A percentile compares a stretch with the other conserved stretches of the same genome.
Evolutionary conservation across 2,329 filamentous ascomycete genomes (phyloP).

Genomic region (Chaetomiaceae sp.): DNA sequence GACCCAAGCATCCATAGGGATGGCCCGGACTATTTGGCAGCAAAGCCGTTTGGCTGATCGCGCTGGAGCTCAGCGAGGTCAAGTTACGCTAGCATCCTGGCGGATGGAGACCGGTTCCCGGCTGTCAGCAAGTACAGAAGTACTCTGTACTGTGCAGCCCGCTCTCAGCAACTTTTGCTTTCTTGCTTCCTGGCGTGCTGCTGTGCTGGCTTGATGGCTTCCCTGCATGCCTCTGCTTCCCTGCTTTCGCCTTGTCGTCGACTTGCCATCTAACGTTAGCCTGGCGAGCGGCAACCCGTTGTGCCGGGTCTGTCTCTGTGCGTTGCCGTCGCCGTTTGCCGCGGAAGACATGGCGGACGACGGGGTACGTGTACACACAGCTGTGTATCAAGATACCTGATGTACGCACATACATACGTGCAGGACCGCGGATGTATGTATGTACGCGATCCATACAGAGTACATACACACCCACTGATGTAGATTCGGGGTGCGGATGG

Average conservation of each 20-base stretch:
- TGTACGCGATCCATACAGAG: too few relatives aligned
- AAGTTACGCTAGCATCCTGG: conserved; percentile 4
- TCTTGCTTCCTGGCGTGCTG: too few relatives aligned
- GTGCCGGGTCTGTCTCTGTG: conserved; percentile 1
- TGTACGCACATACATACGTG: too few relatives aligned
- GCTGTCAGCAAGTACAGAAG: conserved; percentile 12
- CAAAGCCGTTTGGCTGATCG: conserved; percentile 14
- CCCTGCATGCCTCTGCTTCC: conserved; percentile 1
- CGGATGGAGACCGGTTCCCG: not conserved
- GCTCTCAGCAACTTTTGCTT: conserved; percentile 2
- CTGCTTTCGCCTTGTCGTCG: not conserved
- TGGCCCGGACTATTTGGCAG: conserved; percentile 6
- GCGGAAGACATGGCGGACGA: not conserved
- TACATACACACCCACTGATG: too few relatives aligned
- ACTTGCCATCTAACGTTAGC: too few relatives aligned
- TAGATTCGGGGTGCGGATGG: too few relatives aligned
- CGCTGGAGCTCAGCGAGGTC: conserved; percentile 3
- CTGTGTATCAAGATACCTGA: too few relatives aligned
- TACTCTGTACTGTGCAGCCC: too few relatives aligned
- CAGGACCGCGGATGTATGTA: too few relatives aligned
- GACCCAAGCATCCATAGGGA: conserved; percentile 1
- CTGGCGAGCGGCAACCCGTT: conserved; percentile 8
- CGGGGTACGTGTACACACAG: too few relatives aligned
- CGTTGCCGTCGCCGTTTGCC: not conserved
- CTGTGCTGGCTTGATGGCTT: too few relatives aligned